phyloP scores from a whole-genome alignment of 192 early-diverging fungal genomes.

The Spizellomyces sp. region DNA sequence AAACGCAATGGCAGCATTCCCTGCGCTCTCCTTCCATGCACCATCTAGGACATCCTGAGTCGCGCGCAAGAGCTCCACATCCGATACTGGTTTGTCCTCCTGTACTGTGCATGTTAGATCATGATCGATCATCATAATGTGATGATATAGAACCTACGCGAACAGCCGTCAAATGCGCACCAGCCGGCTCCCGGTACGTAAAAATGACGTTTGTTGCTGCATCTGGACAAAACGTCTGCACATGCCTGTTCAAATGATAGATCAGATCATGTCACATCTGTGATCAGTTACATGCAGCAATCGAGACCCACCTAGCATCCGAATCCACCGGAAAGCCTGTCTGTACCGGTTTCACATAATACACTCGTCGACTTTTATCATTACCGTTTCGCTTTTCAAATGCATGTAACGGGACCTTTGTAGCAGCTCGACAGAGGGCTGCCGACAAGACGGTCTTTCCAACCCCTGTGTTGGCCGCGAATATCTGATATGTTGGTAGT shows the following conservation, averaged over 20 bases:
- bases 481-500: conserved; percentile 49
- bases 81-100: conserved; percentile 36
- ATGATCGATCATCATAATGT: neutral
- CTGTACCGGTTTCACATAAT: conserved; percentile 82
- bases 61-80: conserved; percentile 34
- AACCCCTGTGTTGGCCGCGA: conserved; percentile 80
- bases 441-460: conserved; percentile 80
- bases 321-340: conserved; percentile 79
- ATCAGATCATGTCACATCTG: neutral
- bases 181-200: conserved; percentile 72
- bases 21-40: conserved; percentile 2
- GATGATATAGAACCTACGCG: conserved; percentile 7
- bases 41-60: conserved; percentile 17
- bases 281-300: neutral
- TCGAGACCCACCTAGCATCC: conserved; percentile 58
- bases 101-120: conserved; percentile 14
- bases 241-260: conserved; percentile 51
- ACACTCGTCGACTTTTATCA: conserved; percentile 40
- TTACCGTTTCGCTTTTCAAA: neutral
- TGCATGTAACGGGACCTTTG: conserved; percentile 15
- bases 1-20: conserved; percentile 37
- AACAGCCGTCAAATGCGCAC: conserved; percentile 71
- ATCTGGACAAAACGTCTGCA: conserved; percentile 48
- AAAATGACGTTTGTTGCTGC: conserved; percentile 55
- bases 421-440: conserved; percentile 62